A percentile compares a stretch with the other conserved stretches of the same genome.
Conservation (phyloP, 2,329 filamentous ascomycete genomes). For the Corniculantispora saksenae region DNA sequence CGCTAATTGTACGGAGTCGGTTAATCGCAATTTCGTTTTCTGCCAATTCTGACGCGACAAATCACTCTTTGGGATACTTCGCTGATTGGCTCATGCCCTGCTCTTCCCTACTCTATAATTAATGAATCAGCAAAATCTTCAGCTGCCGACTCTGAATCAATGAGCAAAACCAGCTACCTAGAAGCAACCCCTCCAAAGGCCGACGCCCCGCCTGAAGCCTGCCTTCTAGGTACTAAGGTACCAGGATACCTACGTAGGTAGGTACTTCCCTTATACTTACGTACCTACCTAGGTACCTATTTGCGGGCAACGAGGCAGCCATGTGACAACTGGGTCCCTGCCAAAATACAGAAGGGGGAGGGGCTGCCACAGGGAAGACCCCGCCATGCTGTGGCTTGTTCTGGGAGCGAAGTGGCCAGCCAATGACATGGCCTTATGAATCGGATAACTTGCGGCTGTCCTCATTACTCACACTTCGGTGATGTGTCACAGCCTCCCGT, state of each 20-base stretch:
- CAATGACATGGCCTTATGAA: not conserved
- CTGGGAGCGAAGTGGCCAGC: not conserved
- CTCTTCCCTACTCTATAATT: too few species aligned
- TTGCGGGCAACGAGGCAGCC: not conserved
- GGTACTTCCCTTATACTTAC: too few species aligned
- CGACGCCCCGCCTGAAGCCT: not conserved
- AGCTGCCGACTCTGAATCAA: too few species aligned
- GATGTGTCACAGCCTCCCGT: conserved; percentile 5
- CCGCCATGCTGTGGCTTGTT: not conserved
- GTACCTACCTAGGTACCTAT: too few species aligned
- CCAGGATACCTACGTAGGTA: too few species aligned
- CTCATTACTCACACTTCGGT: conserved; percentile 5
- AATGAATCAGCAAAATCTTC: too few species aligned
- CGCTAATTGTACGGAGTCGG: too few species aligned
- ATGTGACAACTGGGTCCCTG: not conserved
- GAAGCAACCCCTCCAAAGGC: not conserved
- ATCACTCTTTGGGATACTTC: too few species aligned
- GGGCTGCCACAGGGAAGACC: not conserved
- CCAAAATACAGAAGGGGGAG: not conserved
- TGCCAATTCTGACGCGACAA: not conserved
- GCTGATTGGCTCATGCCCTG: too few species aligned
- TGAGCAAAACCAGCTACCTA: not conserved
- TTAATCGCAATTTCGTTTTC: not conserved
- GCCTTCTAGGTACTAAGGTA: not conserved
- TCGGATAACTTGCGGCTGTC: not conserved